A percentile compares a stretch with the other conserved stretches of the same genome.
Conservation (phyloP, 2,329 filamentous ascomycete species). For the Rhynchosporium agropyri region DNA sequence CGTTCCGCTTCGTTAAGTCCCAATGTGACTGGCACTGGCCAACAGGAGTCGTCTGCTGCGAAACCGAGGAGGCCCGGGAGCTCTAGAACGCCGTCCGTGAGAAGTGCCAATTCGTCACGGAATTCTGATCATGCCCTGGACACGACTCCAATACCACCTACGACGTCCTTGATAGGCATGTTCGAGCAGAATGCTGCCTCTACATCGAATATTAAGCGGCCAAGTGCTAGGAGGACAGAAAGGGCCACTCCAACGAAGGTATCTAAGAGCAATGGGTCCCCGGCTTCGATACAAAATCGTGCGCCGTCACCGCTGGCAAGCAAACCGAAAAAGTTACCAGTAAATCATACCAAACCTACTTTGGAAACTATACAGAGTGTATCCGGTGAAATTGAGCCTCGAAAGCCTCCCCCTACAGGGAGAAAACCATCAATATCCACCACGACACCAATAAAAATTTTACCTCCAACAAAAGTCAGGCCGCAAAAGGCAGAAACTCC, state of each 20-base stretch:
- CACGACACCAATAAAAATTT: conserved; percentile 32
- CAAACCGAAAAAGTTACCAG: conserved; percentile 14
- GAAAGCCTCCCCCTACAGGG: conserved; percentile 21
- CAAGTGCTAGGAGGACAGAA: conserved; percentile 21
- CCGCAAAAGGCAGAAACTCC: conserved; percentile 16
- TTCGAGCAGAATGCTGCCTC: conserved; percentile 58
- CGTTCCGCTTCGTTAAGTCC: conserved; percentile 58
- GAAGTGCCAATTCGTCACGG: conserved; percentile 32
- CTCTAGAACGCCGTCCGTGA: conserved; percentile 27
- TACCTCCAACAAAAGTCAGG: conserved; percentile 15
- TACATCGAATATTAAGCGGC: conserved; percentile 22
- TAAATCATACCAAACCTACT: conserved; percentile 18
- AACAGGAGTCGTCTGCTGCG: conserved; percentile 24
- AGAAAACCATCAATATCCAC: conserved; percentile 22
- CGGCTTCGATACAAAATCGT: conserved; percentile 6
- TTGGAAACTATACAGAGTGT: conserved; percentile 21
- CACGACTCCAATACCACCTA: conserved; percentile 61
- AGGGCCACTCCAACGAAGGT: conserved; percentile 27
- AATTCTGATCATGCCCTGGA: conserved; percentile 49
- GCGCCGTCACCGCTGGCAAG: conserved; percentile 19
- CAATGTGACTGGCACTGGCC: conserved; percentile 44
- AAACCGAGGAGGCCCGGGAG: conserved; percentile 13
- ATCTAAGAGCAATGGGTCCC: conserved; percentile 1
- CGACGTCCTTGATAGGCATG: conserved; percentile 66
- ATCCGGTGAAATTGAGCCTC: conserved; percentile 17